A percentile compares a stretch with the other conserved stretches of the same genome.
Conservation (phyloP, 805 yeast species). For the Pichia phayaonensis region DNA sequence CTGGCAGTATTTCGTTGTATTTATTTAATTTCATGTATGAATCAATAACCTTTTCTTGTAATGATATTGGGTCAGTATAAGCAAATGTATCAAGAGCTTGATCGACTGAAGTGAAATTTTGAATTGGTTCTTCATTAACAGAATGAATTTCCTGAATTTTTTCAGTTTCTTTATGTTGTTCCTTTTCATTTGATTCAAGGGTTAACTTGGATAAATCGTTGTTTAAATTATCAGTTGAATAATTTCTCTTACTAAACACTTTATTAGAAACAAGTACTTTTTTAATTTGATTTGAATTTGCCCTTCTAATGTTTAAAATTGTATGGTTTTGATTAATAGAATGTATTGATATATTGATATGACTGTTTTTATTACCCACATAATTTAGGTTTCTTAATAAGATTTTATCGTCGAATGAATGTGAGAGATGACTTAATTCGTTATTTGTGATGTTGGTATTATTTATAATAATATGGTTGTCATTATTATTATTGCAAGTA, state of each 20-base stretch:
- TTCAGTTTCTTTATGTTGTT: not conserved
- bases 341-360: conserved; percentile 22
- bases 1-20: conserved; percentile 29
- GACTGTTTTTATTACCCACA: conserved; percentile 25
- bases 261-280: conserved; percentile 17
- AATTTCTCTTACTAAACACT: conserved; percentile 1
- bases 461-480: not conserved
- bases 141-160: not conserved
- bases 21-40: conserved; percentile 17
- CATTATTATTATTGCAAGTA: conserved; percentile 12
- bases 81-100: conserved; percentile 1
- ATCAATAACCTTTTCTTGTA: conserved; percentile 21
- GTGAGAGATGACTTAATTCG: not conserved
- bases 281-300: conserved; percentile 23
- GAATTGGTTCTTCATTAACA: not conserved
- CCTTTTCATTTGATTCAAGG: conserved; percentile 1
- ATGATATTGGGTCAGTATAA: conserved; percentile 8
- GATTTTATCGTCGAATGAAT: conserved; percentile 10
- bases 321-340: conserved; percentile 15
- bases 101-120: not conserved
- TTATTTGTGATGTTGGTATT: not conserved
- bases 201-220: conserved; percentile 12
- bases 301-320: conserved; percentile 22
- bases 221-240: conserved; percentile 14
- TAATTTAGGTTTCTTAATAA: conserved; percentile 19